These are phyloP conservation scores for Fonsecaea erecta DNA, from an alignment of 2,329 filamentous ascomycete genomes.

Conservation along the genomic window DNA sequence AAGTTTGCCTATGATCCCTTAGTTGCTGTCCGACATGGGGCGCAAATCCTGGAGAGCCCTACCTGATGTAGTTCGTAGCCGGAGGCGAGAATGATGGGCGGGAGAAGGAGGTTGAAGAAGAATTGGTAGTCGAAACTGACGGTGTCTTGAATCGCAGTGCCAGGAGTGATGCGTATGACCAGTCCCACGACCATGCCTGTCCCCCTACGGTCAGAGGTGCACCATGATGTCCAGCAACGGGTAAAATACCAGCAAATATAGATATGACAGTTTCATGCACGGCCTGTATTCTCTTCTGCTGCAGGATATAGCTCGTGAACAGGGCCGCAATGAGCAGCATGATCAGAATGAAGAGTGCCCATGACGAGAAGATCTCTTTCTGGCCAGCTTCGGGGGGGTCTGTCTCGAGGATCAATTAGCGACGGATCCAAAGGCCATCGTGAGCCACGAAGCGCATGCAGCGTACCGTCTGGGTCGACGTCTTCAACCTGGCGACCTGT, in stretches of 20 bases:
- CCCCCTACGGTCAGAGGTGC: slow-evolving; percentile 13
- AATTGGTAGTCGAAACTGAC: slow-evolving; percentile 99
- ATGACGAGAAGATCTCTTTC: slow-evolving; percentile 94
- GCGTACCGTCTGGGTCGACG: slow-evolving; percentile 34
- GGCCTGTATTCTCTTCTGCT: slow-evolving; percentile 95
- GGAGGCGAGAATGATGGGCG: slow-evolving; percentile 94
- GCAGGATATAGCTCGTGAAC: slow-evolving; percentile 95
- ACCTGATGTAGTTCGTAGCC: slow-evolving; percentile 95
- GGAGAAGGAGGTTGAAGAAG: slow-evolving; percentile 99
- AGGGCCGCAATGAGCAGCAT: slow-evolving; percentile 90
- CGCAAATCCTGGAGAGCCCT: slow-evolving; percentile 15
- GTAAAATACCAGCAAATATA: slow-evolving; percentile 85
- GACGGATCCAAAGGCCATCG: neutral
- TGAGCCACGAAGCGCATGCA: neutral
- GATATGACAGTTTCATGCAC: slow-evolving; percentile 98
- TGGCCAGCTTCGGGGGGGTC: slow-evolving; percentile 78
- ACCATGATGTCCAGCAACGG: neutral
- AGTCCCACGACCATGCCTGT: slow-evolving; percentile 93
- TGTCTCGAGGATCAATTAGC: slow-evolving; percentile 33
- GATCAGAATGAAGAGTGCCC: slow-evolving; percentile 96
- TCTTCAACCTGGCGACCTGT: slow-evolving; percentile 34
- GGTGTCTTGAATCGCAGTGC: slow-evolving; percentile 81
- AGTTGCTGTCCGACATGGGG: neutral
- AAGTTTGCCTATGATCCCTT: slow-evolving; percentile 72
- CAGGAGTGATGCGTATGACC: slow-evolving; percentile 78